phyloP scores from a whole-genome alignment of 495 filamentous ascomycete genomes.

The Antarctomyces pellizariae region DNA sequence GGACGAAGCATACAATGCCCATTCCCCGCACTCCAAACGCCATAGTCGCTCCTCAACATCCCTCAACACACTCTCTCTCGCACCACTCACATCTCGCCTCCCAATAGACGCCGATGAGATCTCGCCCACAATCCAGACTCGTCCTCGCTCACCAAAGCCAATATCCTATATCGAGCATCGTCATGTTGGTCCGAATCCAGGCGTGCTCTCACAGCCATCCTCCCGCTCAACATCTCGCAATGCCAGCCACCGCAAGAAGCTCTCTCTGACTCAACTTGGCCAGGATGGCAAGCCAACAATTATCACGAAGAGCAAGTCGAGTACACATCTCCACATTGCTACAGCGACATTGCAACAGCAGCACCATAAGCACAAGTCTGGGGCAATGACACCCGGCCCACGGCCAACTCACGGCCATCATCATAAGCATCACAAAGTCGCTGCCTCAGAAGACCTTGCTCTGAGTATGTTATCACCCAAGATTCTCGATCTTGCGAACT shows the following conservation, averaged over 20 bases:
- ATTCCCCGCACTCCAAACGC: constrained; percentile 21
- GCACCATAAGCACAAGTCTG: constrained; percentile 5
- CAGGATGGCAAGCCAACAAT: neutral
- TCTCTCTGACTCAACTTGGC: constrained; percentile 1
- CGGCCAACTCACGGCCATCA: too few species aligned
- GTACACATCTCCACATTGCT: constrained; percentile 16
- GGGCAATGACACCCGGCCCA: neutral
- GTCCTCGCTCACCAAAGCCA: too few species aligned
- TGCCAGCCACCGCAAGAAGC: constrained; percentile 6
- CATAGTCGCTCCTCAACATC: constrained; percentile 23
- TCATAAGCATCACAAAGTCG: too few species aligned
- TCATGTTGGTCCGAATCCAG: constrained; percentile 31
- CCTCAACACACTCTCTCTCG: constrained; percentile 30
- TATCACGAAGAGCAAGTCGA: constrained; percentile 13
- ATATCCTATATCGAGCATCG: constrained; percentile 30
- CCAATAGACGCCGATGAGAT: constrained; percentile 29
- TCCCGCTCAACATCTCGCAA: constrained; percentile 12
- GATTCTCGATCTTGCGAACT: too few species aligned
- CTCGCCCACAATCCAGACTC: constrained; percentile 12
- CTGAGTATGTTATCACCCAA: too few species aligned
- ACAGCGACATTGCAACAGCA: constrained; percentile 12
- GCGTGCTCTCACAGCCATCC: constrained; percentile 28
- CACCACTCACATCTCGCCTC: constrained; percentile 41
- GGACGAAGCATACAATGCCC: constrained; percentile 29
- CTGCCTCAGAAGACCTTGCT: too few species aligned